Conservation (phyloP, 768 basidiomycete genomes). For the Boletus vinaceobasis region DNA sequence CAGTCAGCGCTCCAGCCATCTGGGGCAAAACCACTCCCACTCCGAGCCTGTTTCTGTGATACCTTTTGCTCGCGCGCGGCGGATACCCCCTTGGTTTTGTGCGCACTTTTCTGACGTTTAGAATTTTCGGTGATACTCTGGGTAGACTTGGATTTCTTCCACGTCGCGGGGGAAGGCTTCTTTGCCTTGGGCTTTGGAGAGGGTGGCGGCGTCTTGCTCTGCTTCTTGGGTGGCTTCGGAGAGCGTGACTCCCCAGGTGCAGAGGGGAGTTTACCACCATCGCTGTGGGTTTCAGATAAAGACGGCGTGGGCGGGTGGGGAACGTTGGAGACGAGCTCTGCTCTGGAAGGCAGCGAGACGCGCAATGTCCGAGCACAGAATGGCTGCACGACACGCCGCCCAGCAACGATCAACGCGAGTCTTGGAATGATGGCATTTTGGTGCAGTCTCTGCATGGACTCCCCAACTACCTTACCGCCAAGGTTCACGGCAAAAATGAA, state of each 20-base stretch:
- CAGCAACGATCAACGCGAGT: conserved; percentile 13
- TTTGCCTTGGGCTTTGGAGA: background rate
- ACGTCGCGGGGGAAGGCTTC: background rate
- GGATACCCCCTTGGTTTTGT: background rate
- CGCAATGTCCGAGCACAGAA: conserved; percentile 9
- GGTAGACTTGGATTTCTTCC: conserved; percentile 7
- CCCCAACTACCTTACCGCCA: background rate
- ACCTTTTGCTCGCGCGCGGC: background rate
- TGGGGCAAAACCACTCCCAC: conserved; percentile 2
- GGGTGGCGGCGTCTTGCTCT: background rate
- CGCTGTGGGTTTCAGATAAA: background rate
- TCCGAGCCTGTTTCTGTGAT: background rate
- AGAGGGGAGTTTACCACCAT: background rate
- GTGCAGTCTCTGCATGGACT: conserved; percentile 7
- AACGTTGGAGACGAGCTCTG: background rate
- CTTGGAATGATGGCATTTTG: conserved; percentile 3
- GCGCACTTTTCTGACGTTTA: background rate
- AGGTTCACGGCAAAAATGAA: background rate
- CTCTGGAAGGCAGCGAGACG: background rate
- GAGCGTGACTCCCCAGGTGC: background rate
- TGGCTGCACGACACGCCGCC: conserved; percentile 17
- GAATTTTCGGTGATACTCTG: background rate
- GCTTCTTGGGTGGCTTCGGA: background rate
- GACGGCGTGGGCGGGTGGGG: background rate
- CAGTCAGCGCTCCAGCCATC: conserved; percentile 15